Evolutionary conservation across 2,329 filamentous ascomycete species (phyloP).

Genomic region (Stenocarpella maydis): DNA sequence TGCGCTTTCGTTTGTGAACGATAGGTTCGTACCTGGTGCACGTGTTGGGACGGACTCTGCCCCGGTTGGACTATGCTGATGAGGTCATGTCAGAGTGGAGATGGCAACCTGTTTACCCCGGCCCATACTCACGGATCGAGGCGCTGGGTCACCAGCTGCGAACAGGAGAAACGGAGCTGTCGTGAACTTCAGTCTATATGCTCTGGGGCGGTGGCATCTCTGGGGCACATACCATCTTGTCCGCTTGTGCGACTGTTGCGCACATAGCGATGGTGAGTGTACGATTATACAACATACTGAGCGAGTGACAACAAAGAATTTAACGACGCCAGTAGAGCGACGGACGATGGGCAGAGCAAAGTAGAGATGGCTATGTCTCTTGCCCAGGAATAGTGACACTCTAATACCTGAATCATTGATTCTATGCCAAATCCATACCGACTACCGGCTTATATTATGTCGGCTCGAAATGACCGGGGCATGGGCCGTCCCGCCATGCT

Average conservation of each 20-base stretch:
- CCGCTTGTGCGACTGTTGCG: conserved; percentile 8
- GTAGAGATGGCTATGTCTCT: too few species aligned
- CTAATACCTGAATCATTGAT: neutral
- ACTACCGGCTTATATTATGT: neutral
- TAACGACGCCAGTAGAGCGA: neutral
- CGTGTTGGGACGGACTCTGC: conserved; percentile 57
- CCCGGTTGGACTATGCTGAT: conserved; percentile 46
- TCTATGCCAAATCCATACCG: neutral
- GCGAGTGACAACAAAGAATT: neutral
- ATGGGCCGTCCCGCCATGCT: neutral
- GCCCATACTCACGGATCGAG: conserved; percentile 40
- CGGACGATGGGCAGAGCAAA: neutral
- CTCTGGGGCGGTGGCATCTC: neutral
- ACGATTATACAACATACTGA: conserved; percentile 9
- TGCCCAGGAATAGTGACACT: neutral
- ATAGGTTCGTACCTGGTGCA: conserved; percentile 51
- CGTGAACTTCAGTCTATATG: neutral
- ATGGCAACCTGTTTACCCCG: neutral
- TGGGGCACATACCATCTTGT: conserved; percentile 2
- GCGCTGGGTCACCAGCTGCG: conserved; percentile 56
- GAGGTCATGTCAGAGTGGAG: neutral
- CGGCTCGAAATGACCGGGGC: neutral
- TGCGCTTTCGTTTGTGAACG: rapidly evolving
- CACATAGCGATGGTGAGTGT: neutral
- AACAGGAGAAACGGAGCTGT: conserved; percentile 52